Evolutionary conservation across 495 filamentous ascomycete genomes (phyloP).

Genomic region (Penicillium samsonianum): DNA sequence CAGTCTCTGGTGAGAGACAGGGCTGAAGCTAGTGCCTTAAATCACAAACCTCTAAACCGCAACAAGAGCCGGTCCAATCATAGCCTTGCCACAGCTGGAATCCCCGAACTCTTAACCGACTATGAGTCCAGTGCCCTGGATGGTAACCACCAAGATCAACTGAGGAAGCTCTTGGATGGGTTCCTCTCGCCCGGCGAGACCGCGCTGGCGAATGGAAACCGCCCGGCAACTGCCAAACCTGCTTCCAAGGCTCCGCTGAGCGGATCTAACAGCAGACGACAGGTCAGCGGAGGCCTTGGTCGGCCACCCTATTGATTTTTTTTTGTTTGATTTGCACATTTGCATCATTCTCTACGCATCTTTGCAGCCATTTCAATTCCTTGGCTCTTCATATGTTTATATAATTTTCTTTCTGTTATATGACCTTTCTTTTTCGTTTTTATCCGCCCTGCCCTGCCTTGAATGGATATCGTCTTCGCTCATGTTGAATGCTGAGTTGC

Average conservation of each 20-base stretch:
- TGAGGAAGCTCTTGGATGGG: conserved; percentile 42
- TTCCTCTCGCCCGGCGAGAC: conserved; percentile 34
- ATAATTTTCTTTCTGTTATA: conserved; percentile 9
- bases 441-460: neutral
- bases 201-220: conserved; percentile 22
- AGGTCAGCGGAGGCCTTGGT: conserved; percentile 39
- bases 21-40: conserved; percentile 18
- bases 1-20: conserved; percentile 28
- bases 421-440: neutral
- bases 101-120: conserved; percentile 12
- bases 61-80: conserved; percentile 44
- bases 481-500: neutral
- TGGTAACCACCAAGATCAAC: conserved; percentile 31
- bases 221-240: conserved; percentile 15
- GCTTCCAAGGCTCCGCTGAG: conserved; percentile 18
- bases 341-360: conserved; percentile 11
- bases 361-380: conserved; percentile 2
- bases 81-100: conserved; percentile 31
- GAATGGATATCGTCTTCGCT: conserved; percentile 2
- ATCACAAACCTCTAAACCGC: conserved; percentile 32
- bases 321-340: conserved; percentile 15
- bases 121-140: conserved; percentile 21
- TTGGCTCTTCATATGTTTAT: conserved; percentile 27
- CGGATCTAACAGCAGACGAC: conserved; percentile 27
- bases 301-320: conserved; percentile 48